These are phyloP conservation scores for Rhododendron ovatum DNA, from an alignment of 148 eudicot genomes.

Conservation along the genomic window DNA sequence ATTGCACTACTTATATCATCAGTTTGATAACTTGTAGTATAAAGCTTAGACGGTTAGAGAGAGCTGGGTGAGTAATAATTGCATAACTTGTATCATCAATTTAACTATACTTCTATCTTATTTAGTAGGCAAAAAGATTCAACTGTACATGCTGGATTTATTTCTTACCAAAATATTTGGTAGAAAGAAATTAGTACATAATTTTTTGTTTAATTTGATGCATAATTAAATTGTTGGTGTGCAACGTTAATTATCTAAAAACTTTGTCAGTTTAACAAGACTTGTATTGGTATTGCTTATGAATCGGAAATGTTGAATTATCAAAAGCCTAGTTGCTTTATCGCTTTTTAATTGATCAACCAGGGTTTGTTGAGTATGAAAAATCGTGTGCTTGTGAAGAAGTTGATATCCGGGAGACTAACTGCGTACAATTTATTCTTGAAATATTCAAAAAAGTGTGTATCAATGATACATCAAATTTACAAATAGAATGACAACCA, in stretches of 20 bases:
- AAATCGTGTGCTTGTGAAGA: not conserved
- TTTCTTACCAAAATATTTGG: not conserved
- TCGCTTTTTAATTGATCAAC: not conserved
- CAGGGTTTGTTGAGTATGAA: slow-evolving; percentile 4
- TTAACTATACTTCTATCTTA: not conserved
- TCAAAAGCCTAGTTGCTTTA: not conserved
- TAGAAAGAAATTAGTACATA: not conserved
- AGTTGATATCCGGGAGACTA: not conserved
- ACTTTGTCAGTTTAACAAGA: too few species aligned
- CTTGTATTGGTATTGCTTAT: not conserved
- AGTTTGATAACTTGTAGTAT: not conserved
- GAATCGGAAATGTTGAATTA: too few species aligned
- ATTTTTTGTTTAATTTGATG: not conserved
- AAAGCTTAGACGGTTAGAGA: not conserved
- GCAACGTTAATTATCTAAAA: not conserved
- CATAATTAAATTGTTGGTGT: not conserved
- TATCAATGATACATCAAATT: too few species aligned
- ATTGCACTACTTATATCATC: not conserved
- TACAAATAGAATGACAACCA: too few species aligned
- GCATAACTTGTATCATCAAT: not conserved
- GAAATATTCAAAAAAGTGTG: too few species aligned
- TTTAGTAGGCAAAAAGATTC: not conserved
- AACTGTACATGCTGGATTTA: not conserved
- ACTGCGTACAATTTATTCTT: not conserved
- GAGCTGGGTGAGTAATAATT: not conserved